These are phyloP conservation scores for Monosporascus sp. DNA, from an alignment of 2,329 filamentous ascomycete genomes.

Conservation along the genomic window DNA sequence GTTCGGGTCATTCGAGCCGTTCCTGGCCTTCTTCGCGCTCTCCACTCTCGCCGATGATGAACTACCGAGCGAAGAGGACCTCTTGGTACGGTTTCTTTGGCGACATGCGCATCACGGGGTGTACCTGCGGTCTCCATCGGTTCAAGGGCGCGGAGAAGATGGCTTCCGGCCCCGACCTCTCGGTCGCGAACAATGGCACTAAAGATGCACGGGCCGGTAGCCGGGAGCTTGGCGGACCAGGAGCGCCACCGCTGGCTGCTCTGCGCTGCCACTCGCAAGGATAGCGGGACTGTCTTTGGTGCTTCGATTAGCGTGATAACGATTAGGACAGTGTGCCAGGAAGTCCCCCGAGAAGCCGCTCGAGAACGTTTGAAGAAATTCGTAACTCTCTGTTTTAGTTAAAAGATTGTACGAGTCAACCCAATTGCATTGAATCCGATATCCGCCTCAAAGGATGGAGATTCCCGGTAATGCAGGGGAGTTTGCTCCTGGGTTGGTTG, in stretches of 20 bases:
- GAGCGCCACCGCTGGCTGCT: neutral
- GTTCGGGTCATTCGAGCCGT: slow-evolving; percentile 49
- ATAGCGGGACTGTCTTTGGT: slow-evolving; percentile 11
- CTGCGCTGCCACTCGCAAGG: slow-evolving; percentile 8
- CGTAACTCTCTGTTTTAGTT: too few species aligned
- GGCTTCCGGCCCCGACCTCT: slow-evolving; percentile 37
- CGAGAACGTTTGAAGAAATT: slow-evolving; percentile 29
- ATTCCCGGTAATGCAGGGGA: too few species aligned
- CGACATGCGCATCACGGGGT: slow-evolving; percentile 24
- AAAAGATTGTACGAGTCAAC: too few species aligned
- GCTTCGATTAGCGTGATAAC: slow-evolving; percentile 17
- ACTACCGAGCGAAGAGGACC: slow-evolving; percentile 41
- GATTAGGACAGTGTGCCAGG: slow-evolving; percentile 30
- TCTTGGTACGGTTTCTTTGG: slow-evolving; percentile 50
- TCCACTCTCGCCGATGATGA: slow-evolving; percentile 40
- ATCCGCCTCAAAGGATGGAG: too few species aligned
- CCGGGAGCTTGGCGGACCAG: slow-evolving; percentile 38
- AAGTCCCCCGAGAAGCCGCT: slow-evolving; percentile 31
- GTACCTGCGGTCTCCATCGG: slow-evolving; percentile 24
- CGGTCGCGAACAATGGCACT: slow-evolving; percentile 31
- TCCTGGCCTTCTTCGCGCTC: slow-evolving; percentile 50
- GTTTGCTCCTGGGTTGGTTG: too few species aligned
- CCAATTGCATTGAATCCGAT: too few species aligned
- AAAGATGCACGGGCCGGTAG: slow-evolving; percentile 42
- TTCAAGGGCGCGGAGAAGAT: slow-evolving; percentile 42